Evolutionary conservation across 1,139 yeast genomes (phyloP).

Genomic region (Blastobotrys niveus): DNA sequence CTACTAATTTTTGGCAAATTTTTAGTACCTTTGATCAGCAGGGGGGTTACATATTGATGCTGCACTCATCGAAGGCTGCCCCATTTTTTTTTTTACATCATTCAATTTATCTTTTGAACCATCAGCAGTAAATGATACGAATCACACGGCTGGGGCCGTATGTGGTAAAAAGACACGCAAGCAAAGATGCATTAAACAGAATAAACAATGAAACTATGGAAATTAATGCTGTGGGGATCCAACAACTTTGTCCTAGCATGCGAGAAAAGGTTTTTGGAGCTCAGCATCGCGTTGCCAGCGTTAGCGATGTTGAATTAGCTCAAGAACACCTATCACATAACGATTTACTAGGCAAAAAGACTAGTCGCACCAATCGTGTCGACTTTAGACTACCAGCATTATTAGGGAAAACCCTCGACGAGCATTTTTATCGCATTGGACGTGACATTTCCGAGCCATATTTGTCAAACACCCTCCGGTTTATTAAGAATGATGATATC

Average conservation of each 20-base stretch:
- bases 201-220: constrained; percentile 8
- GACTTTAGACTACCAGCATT: constrained; percentile 59
- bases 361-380: constrained; percentile 60
- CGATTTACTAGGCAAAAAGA: constrained; percentile 71
- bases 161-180: too few relatives aligned
- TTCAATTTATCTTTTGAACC: too few relatives aligned
- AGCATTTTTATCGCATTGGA: constrained; percentile 78
- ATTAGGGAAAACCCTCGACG: constrained; percentile 67
- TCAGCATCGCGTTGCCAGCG: constrained; percentile 16
- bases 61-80: too few relatives aligned
- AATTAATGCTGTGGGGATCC: constrained; percentile 55
- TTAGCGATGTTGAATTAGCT: constrained; percentile 50
- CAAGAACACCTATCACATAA: constrained; percentile 56
- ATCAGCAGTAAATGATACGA: too few relatives aligned
- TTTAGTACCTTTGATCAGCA: too few relatives aligned
- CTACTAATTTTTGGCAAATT: too few relatives aligned
- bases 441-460: constrained; percentile 53
- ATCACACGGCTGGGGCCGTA: too few relatives aligned
- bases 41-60: too few relatives aligned
- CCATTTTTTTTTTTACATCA: too few relatives aligned
- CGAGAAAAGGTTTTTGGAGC: constrained; percentile 29
- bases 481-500: constrained; percentile 38
- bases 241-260: constrained; percentile 27
- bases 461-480: constrained; percentile 39
- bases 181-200: too few relatives aligned